A percentile compares a stretch with the other conserved stretches of the same genome.
These are phyloP conservation scores for Pneumocystis murina DNA, from an alignment of 1,139 yeast species.

Conservation along the genomic window DNA sequence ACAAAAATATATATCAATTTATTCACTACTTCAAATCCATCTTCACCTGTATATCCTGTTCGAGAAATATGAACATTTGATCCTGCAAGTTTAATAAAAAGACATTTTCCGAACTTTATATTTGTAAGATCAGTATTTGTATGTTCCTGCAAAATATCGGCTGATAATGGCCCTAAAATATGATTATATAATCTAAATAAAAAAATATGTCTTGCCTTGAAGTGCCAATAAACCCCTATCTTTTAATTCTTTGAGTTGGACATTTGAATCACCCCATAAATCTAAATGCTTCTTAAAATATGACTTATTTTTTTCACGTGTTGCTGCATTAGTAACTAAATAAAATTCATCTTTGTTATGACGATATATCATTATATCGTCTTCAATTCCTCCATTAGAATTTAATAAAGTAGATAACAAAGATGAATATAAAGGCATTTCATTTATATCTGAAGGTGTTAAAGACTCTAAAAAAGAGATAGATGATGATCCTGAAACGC, in stretches of 20 bases:
- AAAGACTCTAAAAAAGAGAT: constrained; percentile 56
- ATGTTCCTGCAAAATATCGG: constrained; percentile 46
- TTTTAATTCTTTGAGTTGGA: constrained; percentile 49
- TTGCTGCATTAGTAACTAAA: constrained; percentile 95
- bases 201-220: constrained; percentile 28
- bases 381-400: constrained; percentile 59
- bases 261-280: constrained; percentile 27
- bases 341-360: constrained; percentile 64
- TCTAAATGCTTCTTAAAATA: constrained; percentile 44
- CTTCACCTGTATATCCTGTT: constrained; percentile 97
- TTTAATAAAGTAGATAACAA: constrained; percentile 70
- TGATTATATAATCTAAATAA: not conserved
- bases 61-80: constrained; percentile 41
- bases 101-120: constrained; percentile 63
- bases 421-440: constrained; percentile 42
- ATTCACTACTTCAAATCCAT: constrained; percentile 56
- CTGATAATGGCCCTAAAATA: constrained; percentile 56
- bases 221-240: constrained; percentile 64
- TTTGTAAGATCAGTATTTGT: constrained; percentile 43
- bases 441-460: constrained; percentile 68
- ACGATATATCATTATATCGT: constrained; percentile 83
- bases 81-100: constrained; percentile 36
- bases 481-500: constrained; percentile 52
- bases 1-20: not conserved
- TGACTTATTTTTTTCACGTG: constrained; percentile 61